Base-by-base conservation (phyloP, 1,284 basidiomycete species). In the Ganoderma resinaceum region DNA sequence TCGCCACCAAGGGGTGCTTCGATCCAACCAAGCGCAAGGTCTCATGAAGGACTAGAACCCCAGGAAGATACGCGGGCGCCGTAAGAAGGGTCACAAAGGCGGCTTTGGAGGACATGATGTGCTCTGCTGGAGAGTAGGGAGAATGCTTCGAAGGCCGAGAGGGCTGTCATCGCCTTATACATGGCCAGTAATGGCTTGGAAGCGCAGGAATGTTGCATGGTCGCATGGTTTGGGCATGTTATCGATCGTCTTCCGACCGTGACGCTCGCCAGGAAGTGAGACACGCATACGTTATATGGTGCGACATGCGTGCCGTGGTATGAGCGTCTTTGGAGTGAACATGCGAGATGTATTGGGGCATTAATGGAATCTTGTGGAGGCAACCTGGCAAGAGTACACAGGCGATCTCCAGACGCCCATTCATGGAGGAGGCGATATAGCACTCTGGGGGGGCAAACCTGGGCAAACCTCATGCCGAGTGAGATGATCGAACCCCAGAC, bases 1-100 rank as follows among this genome's bases (percentile, higher is more conserved):
- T 94, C 46, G 93, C 91, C 65, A 97, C 85, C 42, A 98, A 84
- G 3, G 95, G 91, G 79, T 95, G 96, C 69, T 84, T 83, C 11
- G 95, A 91, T 26, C 83, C 79, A 23, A 91, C 89, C 23, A 85
- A 78, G 42, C 84, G 83, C 63, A 97, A 84, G 43, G 89, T 89
- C 69, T 91, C 81, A 70, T 93, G 84, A 31, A 97, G 82, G 12
- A 95, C 91, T 37, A 97, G 85, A 33, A 88, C 83, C 1, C 92
- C 93, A 46, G 93, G 84, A 20, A 97, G 84, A 78, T 97, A 98
- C 61, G 78, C 82, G 1, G 82, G 77, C 69, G 85, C 87, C 43
- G 93, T 93, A 64, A 94, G 80, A 26, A 94, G 82, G 2, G 91
- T 91, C n/a, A 83, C 86, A 80, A 86, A 92, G 33, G 55, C 55